phyloP scores from a whole-genome alignment of 768 basidiomycete species.

The Lactarius sp. region DNA sequence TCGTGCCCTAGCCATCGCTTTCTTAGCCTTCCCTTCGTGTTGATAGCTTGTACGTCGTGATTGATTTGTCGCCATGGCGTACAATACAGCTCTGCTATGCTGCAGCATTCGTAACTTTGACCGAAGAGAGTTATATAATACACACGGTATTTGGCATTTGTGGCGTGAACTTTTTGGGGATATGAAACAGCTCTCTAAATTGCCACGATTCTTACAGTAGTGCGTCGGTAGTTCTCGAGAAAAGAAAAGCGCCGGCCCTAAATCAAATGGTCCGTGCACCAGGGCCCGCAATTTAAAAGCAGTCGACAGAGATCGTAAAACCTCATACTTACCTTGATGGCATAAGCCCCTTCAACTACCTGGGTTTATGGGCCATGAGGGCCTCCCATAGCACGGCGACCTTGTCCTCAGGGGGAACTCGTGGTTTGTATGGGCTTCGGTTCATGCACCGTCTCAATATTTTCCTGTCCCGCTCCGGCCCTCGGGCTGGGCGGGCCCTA shows the following conservation, averaged over 20 bases:
- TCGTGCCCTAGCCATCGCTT: neutral
- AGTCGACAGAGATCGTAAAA: neutral
- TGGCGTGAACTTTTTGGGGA: neutral
- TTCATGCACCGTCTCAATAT: constrained; percentile 78
- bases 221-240: too few relatives aligned
- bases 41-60: neutral
- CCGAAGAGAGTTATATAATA: constrained; percentile 4
- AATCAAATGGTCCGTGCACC: constrained; percentile 27
- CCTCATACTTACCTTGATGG: constrained; percentile 32
- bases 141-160: constrained; percentile 6
- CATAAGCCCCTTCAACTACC: constrained; percentile 29
- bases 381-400: constrained; percentile 31
- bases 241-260: constrained; percentile 5
- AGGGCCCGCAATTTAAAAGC: constrained; percentile 7
- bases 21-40: neutral
- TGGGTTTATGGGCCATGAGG: constrained; percentile 29
- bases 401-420: constrained; percentile 29
- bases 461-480: constrained; percentile 68
- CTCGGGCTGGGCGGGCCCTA: constrained; percentile 32
- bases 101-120: neutral
- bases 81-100: neutral
- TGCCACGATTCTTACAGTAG: too few relatives aligned
- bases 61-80: constrained; percentile 5
- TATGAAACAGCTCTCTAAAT: neutral
- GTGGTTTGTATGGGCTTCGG: constrained; percentile 49